Conservation (phyloP, 1,139 yeast genomes). For the Sugiyamaella castrensis region DNA sequence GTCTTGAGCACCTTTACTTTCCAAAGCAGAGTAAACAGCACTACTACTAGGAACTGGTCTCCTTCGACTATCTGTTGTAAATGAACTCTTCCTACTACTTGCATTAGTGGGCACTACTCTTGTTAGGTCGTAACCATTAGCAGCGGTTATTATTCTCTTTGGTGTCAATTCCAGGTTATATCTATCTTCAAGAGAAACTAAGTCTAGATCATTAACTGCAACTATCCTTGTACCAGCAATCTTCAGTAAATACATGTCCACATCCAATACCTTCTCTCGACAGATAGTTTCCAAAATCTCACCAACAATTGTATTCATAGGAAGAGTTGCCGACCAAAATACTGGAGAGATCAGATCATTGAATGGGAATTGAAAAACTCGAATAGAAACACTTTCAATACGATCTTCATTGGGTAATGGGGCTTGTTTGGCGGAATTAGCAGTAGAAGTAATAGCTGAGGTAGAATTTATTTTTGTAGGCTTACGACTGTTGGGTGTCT, state of each 20-base stretch:
- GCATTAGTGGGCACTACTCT: not conserved
- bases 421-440: conserved; percentile 3
- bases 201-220: conserved; percentile 17
- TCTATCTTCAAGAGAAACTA: conserved; percentile 27
- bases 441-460: conserved; percentile 5
- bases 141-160: conserved; percentile 29
- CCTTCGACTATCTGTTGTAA: conserved; percentile 8
- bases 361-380: conserved; percentile 37
- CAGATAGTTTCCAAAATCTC: conserved; percentile 37
- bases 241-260: conserved; percentile 36
- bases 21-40: conserved; percentile 8
- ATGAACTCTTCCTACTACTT: not conserved
- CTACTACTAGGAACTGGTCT: conserved; percentile 6
- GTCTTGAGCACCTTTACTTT: conserved; percentile 9
- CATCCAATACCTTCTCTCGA: conserved; percentile 35
- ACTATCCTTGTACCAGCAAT: conserved; percentile 32
- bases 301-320: conserved; percentile 25
- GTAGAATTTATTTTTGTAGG: conserved; percentile 8
- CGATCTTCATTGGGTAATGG: conserved; percentile 6
- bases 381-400: conserved; percentile 20
- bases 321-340: conserved; percentile 31
- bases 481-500: conserved; percentile 32
- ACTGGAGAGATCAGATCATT: conserved; percentile 35
- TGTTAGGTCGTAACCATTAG: conserved; percentile 29
- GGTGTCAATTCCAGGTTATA: conserved; percentile 34